Base-by-base conservation (phyloP, 140 eudicot genomes). In the Erigeron philadelphicus region DNA sequence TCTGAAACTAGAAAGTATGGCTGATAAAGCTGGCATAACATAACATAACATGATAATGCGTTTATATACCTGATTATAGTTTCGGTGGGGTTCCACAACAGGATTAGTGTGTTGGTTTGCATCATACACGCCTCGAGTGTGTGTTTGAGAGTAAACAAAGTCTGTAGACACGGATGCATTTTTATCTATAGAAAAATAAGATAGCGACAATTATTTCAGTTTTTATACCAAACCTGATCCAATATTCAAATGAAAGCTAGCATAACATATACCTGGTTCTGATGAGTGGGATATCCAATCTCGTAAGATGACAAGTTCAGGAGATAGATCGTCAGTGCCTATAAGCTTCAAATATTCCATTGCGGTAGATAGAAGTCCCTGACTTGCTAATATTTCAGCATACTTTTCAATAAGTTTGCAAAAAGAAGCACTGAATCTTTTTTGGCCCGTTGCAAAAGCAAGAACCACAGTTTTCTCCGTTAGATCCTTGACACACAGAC, bases 401-500 rank as follows among this genome's bases (percentile, higher is more conserved):
- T 89, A 94, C 72, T 87, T 94, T 73, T 94, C 99, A 74, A 94
- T 87, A 52, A 94, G 95, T 75, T 85, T 89, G 80, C 90, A 87
- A 68, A 94, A 62, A 71, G 93, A 81, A 76, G 94, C 87, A 67
- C 99, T 94, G 72, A 94, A 87, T 72, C 78, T 83, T 82, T 85
- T 89, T 75, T 89, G 99, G 19, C 95, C 95, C 60, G 89, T 83
- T 41, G 99, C 97, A 86, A 89, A 80, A 40, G 91, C 99, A 75
- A 94, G 85, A 46, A 87, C 93, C 18, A 94, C 86, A 5, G 95
- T 94, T 87, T 94, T 94, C 82, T 94, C 99, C 99, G 89, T 94
- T 31, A 94, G 81, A 89, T 94, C 97, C 99, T 77, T n/a, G 1
- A 21, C 25, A 21, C 25, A 21, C 25, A 21, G 70, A 63, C 45